Base-by-base conservation (phyloP, 306 rosid species). In the Fragaria vesca region DNA sequence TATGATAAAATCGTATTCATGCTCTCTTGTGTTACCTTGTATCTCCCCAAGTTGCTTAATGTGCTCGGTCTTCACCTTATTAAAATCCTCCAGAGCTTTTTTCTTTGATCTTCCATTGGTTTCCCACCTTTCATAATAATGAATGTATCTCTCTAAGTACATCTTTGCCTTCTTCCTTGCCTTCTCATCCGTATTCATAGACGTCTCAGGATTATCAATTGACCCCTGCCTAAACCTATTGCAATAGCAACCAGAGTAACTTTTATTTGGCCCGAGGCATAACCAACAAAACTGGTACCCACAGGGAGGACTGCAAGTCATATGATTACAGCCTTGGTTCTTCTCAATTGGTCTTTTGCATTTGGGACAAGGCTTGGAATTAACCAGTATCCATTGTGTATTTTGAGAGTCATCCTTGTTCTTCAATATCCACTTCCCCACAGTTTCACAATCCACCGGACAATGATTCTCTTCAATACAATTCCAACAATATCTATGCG, bases 351-450 rank as follows among this genome's bases (percentile, higher is more conserved):
- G 18, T 34, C 46, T 32, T 32, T 50, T 50, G 18, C 76, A 72
- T 45, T 51, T 51, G 18, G 76, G 76, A 11, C 63, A 51, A 11
- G 75, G 75, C 63, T 50, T 71, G 30, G 75, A 48, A n/a, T 51
- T 48, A 10, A 9, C 61, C 1, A 71, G 5, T 30, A 51, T 71
- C 63, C 76, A 72, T 4, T 32, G 6, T 9, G 47, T 46, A 30
- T 30, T 72, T 17, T 50, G 63, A 50, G 18, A 51, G 8, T 51
- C 75, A 4, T 30, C 47, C 47, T 30, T 20, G 30, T 71, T 72
- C 65, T 72, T 72, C 47, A 5, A 51, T 17, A 20, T 71, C 75
- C 75, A 71, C 63, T 71, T 48, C 15, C 5, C 1, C 24, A 18
- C 75, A 32, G 63, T 71, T 12, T 8, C 62, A 13, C 75, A 30